Evolutionary conservation across 108 stramenopile species (phyloP).

Genomic region (Cyclotella distinguenda): DNA sequence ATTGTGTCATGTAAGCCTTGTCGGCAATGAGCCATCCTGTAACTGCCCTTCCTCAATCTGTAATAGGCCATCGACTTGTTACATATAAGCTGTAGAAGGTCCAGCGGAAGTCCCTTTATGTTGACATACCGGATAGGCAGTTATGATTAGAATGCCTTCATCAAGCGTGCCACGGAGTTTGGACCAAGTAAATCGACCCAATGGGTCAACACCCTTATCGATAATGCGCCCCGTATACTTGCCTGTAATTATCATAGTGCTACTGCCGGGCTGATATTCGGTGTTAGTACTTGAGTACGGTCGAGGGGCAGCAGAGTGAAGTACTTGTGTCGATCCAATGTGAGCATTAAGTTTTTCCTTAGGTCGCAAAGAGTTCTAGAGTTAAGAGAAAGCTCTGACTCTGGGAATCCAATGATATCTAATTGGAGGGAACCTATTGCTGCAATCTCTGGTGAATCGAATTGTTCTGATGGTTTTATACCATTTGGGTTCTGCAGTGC

Average conservation of each 20-base stretch:
- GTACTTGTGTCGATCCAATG: not conserved
- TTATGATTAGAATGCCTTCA: constrained; percentile 2
- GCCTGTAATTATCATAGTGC: not conserved
- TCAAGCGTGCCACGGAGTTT: not conserved
- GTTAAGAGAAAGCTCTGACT: not conserved
- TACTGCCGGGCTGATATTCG: constrained; percentile 11
- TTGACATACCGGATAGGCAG: constrained; percentile 12
- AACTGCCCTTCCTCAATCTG: not conserved
- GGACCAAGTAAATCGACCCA: constrained; percentile 1
- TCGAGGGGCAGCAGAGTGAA: not conserved
- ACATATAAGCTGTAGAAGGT: not conserved
- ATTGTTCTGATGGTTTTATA: too few relatives aligned
- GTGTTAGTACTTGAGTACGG: too few relatives aligned
- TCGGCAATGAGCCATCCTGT: not conserved
- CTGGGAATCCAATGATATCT: not conserved
- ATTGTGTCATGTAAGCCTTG: not conserved
- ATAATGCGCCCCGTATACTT: not conserved
- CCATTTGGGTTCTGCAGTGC: too few relatives aligned
- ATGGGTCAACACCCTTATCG: not conserved
- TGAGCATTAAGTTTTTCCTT: not conserved
- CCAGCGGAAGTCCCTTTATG: not conserved
- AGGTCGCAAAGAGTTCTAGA: not conserved
- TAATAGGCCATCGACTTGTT: not conserved
- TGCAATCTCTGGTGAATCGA: constrained; percentile 5
- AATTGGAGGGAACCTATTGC: not conserved